phyloP scores from a whole-genome alignment of 805 yeast genomes.

The Ogataea trehalophila region DNA sequence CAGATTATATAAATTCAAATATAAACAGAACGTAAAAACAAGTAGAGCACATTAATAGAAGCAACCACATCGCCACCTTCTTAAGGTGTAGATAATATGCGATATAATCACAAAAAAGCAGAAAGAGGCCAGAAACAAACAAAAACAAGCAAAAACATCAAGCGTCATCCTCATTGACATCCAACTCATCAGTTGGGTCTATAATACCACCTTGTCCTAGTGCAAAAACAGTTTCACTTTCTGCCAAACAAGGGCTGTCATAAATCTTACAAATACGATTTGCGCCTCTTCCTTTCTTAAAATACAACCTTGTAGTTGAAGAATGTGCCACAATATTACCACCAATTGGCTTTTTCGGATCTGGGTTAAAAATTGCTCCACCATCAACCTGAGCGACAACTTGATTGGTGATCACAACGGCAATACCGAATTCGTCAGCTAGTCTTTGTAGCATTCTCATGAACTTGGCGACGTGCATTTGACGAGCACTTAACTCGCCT shows the following conservation, averaged over 20 bases:
- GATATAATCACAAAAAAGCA: neutral
- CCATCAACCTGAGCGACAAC: conserved; percentile 97
- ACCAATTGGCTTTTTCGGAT: conserved; percentile 97
- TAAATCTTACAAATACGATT: conserved; percentile 91
- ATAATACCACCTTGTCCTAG: conserved; percentile 96
- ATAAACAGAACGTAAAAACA: no score
- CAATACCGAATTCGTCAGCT: conserved; percentile 97
- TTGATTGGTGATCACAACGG: conserved; percentile 92
- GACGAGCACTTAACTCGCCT: conserved; percentile 93
- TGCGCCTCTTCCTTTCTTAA: conserved; percentile 87
- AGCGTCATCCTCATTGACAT: conserved; percentile 50
- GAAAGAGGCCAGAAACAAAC: neutral
- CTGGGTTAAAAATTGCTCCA: conserved; percentile 85
- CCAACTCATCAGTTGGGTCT: conserved; percentile 62
- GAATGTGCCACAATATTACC: conserved; percentile 97
- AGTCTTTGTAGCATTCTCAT: conserved; percentile 87
- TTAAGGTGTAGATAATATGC: neutral
- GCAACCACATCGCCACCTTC: no score
- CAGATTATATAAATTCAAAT: no score
- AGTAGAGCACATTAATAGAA: no score
- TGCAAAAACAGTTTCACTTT: conserved; percentile 91
- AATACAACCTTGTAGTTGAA: conserved; percentile 86
- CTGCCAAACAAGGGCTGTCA: conserved; percentile 96
- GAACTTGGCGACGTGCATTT: conserved; percentile 87
- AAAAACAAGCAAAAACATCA: neutral